Percentiles rank a stretch among this genome's conserved stretches.
Conservation (phyloP, 495 filamentous ascomycete genomes). For the Rostrohypoxylon terebratum region DNA sequence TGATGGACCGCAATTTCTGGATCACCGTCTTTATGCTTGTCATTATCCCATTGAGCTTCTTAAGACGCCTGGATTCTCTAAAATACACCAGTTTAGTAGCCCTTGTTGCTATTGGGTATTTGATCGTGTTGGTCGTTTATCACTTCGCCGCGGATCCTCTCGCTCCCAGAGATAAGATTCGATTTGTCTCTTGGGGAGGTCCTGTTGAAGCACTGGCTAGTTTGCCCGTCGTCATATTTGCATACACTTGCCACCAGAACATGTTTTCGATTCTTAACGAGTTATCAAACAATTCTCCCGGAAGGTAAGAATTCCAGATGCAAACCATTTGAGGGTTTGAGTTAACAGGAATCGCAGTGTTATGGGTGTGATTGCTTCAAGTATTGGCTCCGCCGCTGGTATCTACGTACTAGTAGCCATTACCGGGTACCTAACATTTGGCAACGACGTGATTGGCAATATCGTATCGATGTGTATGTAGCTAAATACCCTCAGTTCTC, state of each 20-base stretch:
- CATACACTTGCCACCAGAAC: slow-evolving; percentile 98
- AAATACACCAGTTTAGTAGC: slow-evolving; percentile 97
- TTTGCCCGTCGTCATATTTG: slow-evolving; percentile 95
- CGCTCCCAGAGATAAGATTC: slow-evolving; percentile 75
- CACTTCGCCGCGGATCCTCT: slow-evolving; percentile 87
- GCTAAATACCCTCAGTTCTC: not conserved
- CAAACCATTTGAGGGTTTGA: not conserved
- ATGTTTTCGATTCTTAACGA: slow-evolving; percentile 99
- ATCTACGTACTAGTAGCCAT: slow-evolving; percentile 93
- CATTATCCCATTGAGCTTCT: slow-evolving; percentile 92
- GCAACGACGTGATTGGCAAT: slow-evolving; percentile 85
- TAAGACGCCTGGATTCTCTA: slow-evolving; percentile 89
- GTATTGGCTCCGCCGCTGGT: slow-evolving; percentile 81
- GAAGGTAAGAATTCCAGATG: slow-evolving; percentile 26
- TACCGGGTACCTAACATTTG: slow-evolving; percentile 95
- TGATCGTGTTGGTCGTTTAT: slow-evolving; percentile 90
- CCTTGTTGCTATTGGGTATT: slow-evolving; percentile 90
- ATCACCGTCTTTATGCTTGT: slow-evolving; percentile 97
- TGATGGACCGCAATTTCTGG: slow-evolving; percentile 94
- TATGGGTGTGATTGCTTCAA: slow-evolving; percentile 80
- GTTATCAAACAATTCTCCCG: slow-evolving; percentile 83
- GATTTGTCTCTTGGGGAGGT: slow-evolving; percentile 80
- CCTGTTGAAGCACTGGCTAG: slow-evolving; percentile 81
- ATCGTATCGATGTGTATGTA: slow-evolving; percentile 87
- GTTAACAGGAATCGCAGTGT: slow-evolving; percentile 66